phyloP scores from a whole-genome alignment of 352 stramenopile genomes.

The Globisporangium takayamanum region DNA sequence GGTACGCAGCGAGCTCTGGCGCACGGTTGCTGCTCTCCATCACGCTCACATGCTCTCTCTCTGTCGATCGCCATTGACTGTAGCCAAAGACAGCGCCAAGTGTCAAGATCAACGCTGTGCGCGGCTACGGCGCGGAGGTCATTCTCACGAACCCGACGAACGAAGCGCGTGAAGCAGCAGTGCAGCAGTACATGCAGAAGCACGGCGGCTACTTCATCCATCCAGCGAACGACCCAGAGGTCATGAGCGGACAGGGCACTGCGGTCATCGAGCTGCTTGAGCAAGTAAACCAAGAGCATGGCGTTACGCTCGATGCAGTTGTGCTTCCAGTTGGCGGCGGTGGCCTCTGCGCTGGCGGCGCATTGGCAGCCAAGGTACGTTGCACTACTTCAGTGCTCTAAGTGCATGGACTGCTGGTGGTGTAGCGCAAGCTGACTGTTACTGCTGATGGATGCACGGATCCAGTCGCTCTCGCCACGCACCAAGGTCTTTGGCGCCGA shows the following conservation, averaged over 20 bases:
- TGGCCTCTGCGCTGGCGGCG: constrained; percentile 75
- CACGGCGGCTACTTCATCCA: constrained; percentile 70
- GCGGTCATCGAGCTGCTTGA: constrained; percentile 81
- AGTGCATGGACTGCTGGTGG: neutral
- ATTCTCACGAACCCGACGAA: constrained; percentile 48
- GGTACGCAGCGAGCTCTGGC: constrained; percentile 20
- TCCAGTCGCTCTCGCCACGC: constrained; percentile 24
- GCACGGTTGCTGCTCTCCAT: neutral
- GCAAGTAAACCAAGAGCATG: constrained; percentile 47
- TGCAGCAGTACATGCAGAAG: constrained; percentile 22
- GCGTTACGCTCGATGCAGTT: constrained; percentile 60
- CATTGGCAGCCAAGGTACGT: constrained; percentile 62
- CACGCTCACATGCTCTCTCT: neutral
- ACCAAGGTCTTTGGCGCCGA: constrained; percentile 78
- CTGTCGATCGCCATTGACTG: neutral
- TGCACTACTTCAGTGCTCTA: too few species aligned
- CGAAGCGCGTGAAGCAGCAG: constrained; percentile 40
- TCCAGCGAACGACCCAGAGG: constrained; percentile 87
- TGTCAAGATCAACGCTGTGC: constrained; percentile 83
- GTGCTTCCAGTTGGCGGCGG: constrained; percentile 84
- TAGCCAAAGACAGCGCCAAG: constrained; percentile 80
- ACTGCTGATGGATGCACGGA: neutral
- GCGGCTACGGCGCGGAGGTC: constrained; percentile 73
- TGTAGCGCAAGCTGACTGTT: neutral
- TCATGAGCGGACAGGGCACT: constrained; percentile 93